Evolutionary conservation across 768 basidiomycete species (phyloP), one percentile per base, ranked within the genome.

Genomic region (Lactarius tabidus): DNA sequence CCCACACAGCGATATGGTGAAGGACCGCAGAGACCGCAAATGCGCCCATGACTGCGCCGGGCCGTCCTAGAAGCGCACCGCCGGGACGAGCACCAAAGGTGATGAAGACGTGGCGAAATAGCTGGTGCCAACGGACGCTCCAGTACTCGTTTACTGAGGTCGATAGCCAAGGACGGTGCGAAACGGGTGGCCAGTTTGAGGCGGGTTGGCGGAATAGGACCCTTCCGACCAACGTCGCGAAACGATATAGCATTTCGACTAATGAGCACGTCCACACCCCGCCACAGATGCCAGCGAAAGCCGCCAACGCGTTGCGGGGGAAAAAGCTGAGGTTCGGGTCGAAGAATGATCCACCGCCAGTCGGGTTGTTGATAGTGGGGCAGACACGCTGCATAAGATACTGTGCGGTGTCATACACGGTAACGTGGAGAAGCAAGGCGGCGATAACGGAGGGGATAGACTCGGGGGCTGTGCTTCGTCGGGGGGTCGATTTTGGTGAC

Each of bases 1-100:
- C 85, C 78, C 81, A 87, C 59, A 84, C 67, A 14, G 83, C 86
- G n/a, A 82, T 45, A 66, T 84, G 79, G 64, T 91, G 89, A 5
- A 89, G 69, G 4, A 83, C 29, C 8, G 81, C 86, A 1, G 89
- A 90, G 4, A 82, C 66, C 1, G 81, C 57, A 71, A 90, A 90
- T 6, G 80, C 82, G 9, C 86, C 88, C 2, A 89, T 62, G 8
- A 88, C 75, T 4, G 45, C 23, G 1, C 45, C 45, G 23, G 45
- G 23, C 23, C n/a, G 45, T 6, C 45, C 45, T 26, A 48, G 71
- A 6, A 83, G 64, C 60, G 70, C 70, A 38, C 71, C 70, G 31
- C 83, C 57, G 0, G 74, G 77, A 18, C 60, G 59, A 0, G 70
- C 72, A n/a, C 78, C 79, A 3, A 76, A 15, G 26, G 68, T 38